Evolutionary conservation across 2,329 filamentous ascomycete genomes (phyloP).

Genomic region (Fusarium musae): DNA sequence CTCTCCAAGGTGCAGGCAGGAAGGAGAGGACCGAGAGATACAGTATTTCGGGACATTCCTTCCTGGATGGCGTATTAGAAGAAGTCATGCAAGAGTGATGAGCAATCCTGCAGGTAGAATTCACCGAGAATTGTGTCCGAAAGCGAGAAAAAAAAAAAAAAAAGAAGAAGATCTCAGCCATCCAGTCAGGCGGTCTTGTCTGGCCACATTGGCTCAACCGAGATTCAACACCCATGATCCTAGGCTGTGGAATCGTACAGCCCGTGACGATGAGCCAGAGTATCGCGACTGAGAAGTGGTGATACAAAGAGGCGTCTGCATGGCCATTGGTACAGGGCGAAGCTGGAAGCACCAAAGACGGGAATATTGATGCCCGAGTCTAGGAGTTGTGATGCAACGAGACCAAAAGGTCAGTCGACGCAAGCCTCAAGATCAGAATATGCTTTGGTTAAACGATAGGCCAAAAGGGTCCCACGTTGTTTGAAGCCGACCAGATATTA

Average conservation of each 20-base stretch:
- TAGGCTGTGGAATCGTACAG: slow-evolving; percentile 8
- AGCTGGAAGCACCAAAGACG: slow-evolving; percentile 1
- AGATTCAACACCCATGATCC: not conserved
- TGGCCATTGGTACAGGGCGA: not conserved
- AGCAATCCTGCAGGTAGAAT: slow-evolving; percentile 1
- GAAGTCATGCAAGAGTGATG: slow-evolving; percentile 1
- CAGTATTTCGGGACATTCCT: not conserved
- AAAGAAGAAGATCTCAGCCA: not conserved
- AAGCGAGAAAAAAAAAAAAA: not conserved
- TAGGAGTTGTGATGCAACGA: not conserved
- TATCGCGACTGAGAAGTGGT: slow-evolving; percentile 26
- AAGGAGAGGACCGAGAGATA: not conserved
- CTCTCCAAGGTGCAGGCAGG: not conserved
- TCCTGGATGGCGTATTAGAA: not conserved
- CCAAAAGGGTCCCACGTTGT: not conserved
- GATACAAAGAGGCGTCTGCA: slow-evolving; percentile 24
- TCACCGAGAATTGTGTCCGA: not conserved
- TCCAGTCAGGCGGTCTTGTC: slow-evolving; percentile 8
- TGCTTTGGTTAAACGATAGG: not conserved
- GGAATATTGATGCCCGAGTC: slow-evolving; percentile 1
- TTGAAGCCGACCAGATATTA: not conserved
- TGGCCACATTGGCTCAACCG: slow-evolving; percentile 5
- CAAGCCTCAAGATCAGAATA: not conserved
- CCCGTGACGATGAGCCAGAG: slow-evolving; percentile 18
- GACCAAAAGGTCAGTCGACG: not conserved